Evolutionary conservation across 345 rosid genomes (phyloP).

Genomic region (Balakata baccata): DNA sequence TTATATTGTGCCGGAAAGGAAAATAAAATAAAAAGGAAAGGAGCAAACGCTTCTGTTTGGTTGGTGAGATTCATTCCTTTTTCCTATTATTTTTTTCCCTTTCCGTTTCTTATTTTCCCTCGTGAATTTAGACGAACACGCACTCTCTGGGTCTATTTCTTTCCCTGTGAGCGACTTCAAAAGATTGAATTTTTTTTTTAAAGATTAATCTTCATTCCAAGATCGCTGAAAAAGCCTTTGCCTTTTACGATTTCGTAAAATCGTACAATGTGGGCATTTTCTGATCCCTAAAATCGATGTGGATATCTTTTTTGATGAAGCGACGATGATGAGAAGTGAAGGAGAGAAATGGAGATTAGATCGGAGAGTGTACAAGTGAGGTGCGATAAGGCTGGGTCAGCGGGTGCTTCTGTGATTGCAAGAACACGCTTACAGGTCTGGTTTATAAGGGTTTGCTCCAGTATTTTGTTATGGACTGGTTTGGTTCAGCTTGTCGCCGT

Average conservation of each 20-base stretch:
- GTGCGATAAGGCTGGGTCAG: constrained; percentile 48
- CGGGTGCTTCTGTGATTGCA: constrained; percentile 43
- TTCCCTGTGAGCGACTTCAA: not conserved
- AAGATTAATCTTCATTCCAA: not conserved
- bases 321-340: constrained; percentile 55
- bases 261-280: constrained; percentile 8
- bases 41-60: not conserved
- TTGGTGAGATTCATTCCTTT: constrained; percentile 1
- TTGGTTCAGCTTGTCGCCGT: constrained; percentile 85
- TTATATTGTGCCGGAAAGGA: too few species aligned
- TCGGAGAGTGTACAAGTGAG: constrained; percentile 56
- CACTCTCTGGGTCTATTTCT: not conserved
- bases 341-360: constrained; percentile 79
- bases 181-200: not conserved
- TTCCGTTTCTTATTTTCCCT: not conserved
- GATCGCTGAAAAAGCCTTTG: not conserved
- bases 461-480: constrained; percentile 95
- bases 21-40: not conserved
- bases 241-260: not conserved
- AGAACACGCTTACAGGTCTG: constrained; percentile 71
- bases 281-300: not conserved
- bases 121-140: not conserved
- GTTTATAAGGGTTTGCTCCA: constrained; percentile 83
- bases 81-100: not conserved
- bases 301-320: constrained; percentile 44